These are phyloP conservation scores for Plantago coronopus DNA, from an alignment of 305 asterid genomes.

Conservation along the genomic window DNA sequence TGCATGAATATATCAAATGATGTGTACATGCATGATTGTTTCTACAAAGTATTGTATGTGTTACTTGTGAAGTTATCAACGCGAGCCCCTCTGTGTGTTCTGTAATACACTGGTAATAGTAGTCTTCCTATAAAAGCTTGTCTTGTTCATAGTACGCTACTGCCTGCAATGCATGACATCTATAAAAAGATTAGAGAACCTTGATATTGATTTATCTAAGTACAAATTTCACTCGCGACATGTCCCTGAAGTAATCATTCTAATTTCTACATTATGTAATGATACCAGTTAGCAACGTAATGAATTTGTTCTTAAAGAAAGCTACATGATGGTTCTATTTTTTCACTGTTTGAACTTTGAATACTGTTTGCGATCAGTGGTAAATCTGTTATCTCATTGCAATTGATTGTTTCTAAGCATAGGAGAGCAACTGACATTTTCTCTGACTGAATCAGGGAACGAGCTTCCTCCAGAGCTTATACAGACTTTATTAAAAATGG, in stretches of 20 bases:
- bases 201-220: background rate
- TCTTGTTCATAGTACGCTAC: too few species aligned
- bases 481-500: slow-evolving; percentile 72
- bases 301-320: background rate
- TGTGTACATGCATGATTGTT: too few species aligned
- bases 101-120: background rate
- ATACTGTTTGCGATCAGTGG: slow-evolving; percentile 11
- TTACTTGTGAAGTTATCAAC: too few species aligned
- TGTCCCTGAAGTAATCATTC: too few species aligned
- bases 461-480: slow-evolving; percentile 86
- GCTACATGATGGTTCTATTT: background rate
- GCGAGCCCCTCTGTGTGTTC: too few species aligned
- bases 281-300: too few species aligned
- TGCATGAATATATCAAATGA: too few species aligned
- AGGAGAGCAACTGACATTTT: slow-evolving; percentile 25
- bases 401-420: background rate
- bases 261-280: too few species aligned
- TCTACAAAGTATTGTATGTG: background rate
- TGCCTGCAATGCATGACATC: too few species aligned
- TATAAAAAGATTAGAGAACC: background rate
- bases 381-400: background rate
- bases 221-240: background rate
- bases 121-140: background rate
- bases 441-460: slow-evolving; percentile 49
- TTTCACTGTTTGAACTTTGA: slow-evolving; percentile 9